phyloP scores from a whole-genome alignment of 768 basidiomycete species.

The Lepiota venenata region DNA sequence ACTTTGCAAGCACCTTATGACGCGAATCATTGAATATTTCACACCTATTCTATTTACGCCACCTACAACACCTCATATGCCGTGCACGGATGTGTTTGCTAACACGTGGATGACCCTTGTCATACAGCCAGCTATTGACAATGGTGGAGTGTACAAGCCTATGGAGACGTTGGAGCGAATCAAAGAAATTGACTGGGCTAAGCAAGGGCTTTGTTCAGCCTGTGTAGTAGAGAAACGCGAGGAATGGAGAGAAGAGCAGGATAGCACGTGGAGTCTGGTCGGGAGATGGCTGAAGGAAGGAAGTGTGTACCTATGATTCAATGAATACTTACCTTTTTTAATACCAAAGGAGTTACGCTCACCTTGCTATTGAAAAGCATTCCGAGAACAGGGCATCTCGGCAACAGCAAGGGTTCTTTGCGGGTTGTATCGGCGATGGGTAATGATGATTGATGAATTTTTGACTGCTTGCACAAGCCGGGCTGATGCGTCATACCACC shows the following conservation, averaged over 20 bases:
- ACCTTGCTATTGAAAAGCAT: background rate
- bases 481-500: too few relatives aligned
- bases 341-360: background rate
- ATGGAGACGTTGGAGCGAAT: conserved; percentile 66
- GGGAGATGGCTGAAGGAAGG: conserved; percentile 48
- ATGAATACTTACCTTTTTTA: too few relatives aligned
- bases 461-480: too few relatives aligned
- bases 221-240: conserved; percentile 57
- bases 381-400: too few relatives aligned
- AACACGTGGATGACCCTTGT: conserved; percentile 70
- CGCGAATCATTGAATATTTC: conserved; percentile 58
- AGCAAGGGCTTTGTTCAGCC: conserved; percentile 51
- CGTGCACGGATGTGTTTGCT: conserved; percentile 69
- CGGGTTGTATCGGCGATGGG: too few relatives aligned
- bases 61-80: conserved; percentile 67
- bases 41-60: conserved; percentile 73
- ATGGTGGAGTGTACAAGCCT: conserved; percentile 64
- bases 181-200: conserved; percentile 55
- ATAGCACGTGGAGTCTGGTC: conserved; percentile 55
- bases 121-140: conserved; percentile 60
- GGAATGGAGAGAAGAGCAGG: conserved; percentile 67
- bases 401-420: too few relatives aligned
- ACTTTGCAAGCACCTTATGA: conserved; percentile 49
- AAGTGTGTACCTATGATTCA: background rate
- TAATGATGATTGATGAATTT: too few relatives aligned